A percentile compares a stretch with the other conserved stretches of the same genome.
Conservation (phyloP, 2,329 filamentous ascomycete genomes). For the Fusarium camptoceras region DNA sequence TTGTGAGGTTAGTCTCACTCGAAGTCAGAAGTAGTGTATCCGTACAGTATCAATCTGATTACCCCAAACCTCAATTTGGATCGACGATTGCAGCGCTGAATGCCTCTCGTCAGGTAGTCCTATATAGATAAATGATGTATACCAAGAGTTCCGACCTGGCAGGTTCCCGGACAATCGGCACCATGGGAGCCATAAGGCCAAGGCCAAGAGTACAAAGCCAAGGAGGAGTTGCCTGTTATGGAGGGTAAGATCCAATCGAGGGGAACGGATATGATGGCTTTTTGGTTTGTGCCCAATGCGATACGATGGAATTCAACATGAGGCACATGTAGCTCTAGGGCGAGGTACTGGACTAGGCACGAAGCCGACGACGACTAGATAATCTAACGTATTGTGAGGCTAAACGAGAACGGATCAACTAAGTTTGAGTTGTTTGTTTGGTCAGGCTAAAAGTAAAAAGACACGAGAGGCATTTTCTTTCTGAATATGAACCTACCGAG, state of each 20-base stretch:
- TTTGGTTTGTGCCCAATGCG: slow-evolving; percentile 5
- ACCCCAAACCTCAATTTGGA: background rate
- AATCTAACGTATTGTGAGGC: slow-evolving; percentile 16
- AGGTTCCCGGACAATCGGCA: slow-evolving; percentile 41
- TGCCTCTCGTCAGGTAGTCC: background rate
- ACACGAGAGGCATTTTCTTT: slow-evolving; percentile 18
- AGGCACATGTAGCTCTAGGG: slow-evolving; percentile 26
- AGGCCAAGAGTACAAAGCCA: slow-evolving; percentile 10
- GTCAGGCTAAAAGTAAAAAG: slow-evolving; percentile 15
- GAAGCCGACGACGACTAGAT: background rate
- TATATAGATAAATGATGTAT: background rate
- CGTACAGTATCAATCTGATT: background rate
- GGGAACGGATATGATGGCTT: slow-evolving; percentile 17
- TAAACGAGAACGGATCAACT: slow-evolving; percentile 20
- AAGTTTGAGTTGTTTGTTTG: background rate
- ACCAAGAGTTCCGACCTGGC: slow-evolving; percentile 31
- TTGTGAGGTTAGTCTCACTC: slow-evolving; percentile 14
- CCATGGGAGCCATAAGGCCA: background rate
- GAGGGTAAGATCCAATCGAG: slow-evolving; percentile 12
- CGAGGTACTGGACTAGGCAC: slow-evolving; percentile 1
- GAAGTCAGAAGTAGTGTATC: background rate
- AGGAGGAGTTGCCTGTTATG: slow-evolving; percentile 31
- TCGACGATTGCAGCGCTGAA: slow-evolving; percentile 5
- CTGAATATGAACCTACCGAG: background rate
- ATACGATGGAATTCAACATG: slow-evolving; percentile 23